These are phyloP conservation scores for Blastobotrys elegans DNA, from an alignment of 1,139 yeast species.

Conservation along the genomic window DNA sequence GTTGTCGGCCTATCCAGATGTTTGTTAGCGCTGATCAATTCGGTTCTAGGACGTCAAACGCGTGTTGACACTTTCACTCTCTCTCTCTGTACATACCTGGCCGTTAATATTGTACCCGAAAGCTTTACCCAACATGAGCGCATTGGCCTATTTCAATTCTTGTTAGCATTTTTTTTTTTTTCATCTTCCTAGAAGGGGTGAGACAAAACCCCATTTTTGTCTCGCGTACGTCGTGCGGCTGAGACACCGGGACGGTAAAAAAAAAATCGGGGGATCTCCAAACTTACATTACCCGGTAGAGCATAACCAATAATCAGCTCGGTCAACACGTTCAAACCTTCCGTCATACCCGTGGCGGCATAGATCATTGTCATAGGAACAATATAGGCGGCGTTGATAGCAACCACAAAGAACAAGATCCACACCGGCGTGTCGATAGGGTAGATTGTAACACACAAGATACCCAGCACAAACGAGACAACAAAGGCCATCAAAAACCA, in stretches of 20 bases:
- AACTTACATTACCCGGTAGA: constrained; percentile 48
- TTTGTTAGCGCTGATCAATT: too few species aligned
- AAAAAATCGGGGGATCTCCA: too few species aligned
- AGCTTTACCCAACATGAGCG: constrained; percentile 52
- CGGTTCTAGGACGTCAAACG: too few species aligned
- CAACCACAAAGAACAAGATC: constrained; percentile 55
- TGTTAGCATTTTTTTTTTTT: too few species aligned
- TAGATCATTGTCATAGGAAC: constrained; percentile 45
- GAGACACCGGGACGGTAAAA: too few species aligned
- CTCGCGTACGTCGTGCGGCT: too few species aligned
- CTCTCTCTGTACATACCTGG: too few species aligned
- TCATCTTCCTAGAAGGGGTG: too few species aligned
- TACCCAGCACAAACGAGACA: constrained; percentile 42
- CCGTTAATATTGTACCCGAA: constrained; percentile 56
- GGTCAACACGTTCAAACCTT: constrained; percentile 52
- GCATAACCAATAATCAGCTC: constrained; percentile 59
- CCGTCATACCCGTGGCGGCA: constrained; percentile 48
- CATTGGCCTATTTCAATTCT: too few species aligned
- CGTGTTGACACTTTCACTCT: too few species aligned
- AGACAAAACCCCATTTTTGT: too few species aligned
- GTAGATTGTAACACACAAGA: constrained; percentile 43
- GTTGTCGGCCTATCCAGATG: too few species aligned
- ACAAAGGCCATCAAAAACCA: constrained; percentile 45
- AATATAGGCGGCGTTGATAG: constrained; percentile 50
- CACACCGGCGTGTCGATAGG: constrained; percentile 46